Evolutionary conservation across 1,284 basidiomycete genomes (phyloP).

Genomic region (Inonotus hispidus): DNA sequence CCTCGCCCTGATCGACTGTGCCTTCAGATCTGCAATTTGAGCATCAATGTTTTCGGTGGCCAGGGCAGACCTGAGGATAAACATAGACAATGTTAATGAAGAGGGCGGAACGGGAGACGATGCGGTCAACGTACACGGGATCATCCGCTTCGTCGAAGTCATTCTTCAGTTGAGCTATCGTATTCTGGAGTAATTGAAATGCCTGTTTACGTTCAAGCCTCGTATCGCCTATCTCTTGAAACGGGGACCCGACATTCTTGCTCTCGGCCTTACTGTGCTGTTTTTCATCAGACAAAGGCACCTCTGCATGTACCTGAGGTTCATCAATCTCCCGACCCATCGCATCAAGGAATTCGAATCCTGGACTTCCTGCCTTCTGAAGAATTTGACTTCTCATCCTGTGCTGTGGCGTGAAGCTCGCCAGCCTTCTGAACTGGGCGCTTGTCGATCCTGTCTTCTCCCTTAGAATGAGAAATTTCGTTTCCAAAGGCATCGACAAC

Average conservation of each 20-base stretch:
- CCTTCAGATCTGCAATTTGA: constrained; percentile 6
- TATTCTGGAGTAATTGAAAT: constrained; percentile 48
- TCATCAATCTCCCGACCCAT: constrained; percentile 55
- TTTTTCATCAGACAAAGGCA: constrained; percentile 10
- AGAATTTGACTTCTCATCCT: constrained; percentile 12
- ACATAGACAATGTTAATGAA: background rate
- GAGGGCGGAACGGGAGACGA: background rate
- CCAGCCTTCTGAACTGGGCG: constrained; percentile 4
- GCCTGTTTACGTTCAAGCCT: constrained; percentile 45
- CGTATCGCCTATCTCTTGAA: constrained; percentile 26
- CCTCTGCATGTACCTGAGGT: constrained; percentile 11
- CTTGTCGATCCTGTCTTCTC: constrained; percentile 20
- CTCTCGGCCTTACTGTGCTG: constrained; percentile 25
- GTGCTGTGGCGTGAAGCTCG: constrained; percentile 8
- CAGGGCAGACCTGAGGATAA: constrained; percentile 8
- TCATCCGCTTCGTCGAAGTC: constrained; percentile 31
- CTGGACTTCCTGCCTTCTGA: constrained; percentile 32
- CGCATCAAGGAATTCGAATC: constrained; percentile 59
- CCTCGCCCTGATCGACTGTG: constrained; percentile 15
- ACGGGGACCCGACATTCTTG: constrained; percentile 25
- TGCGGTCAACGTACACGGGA: constrained; percentile 8
- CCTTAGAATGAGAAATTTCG: constrained; percentile 12
- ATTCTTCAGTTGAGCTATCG: constrained; percentile 48
- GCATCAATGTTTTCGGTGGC: constrained; percentile 10
- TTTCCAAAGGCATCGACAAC: constrained; percentile 54